Percentiles rank a stretch among this genome's conserved stretches.
These are phyloP conservation scores for Wickerhamomyces kurtzmanii DNA, from an alignment of 805 yeast genomes.

Conservation along the genomic window DNA sequence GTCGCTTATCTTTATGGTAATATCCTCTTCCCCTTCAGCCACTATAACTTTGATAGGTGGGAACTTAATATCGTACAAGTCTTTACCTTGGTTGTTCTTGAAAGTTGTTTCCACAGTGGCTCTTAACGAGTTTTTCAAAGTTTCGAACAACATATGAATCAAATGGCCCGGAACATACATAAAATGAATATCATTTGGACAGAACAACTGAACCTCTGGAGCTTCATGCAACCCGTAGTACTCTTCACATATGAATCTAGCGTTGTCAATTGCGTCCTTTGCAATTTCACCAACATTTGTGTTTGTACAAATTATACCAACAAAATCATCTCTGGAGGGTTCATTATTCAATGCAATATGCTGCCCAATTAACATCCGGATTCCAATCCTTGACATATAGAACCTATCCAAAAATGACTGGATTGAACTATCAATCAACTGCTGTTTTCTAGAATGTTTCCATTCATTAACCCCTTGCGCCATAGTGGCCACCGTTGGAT, in stretches of 20 bases:
- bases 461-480: slow-evolving; percentile 91
- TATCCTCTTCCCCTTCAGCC: slow-evolving; percentile 84
- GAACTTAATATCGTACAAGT: slow-evolving; percentile 54
- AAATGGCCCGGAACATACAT: slow-evolving; percentile 93
- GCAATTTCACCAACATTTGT: slow-evolving; percentile 80
- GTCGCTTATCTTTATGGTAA: slow-evolving; percentile 82
- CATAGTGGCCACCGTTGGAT: slow-evolving; percentile 86
- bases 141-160: slow-evolving; percentile 85
- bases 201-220: slow-evolving; percentile 71
- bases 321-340: slow-evolving; percentile 58
- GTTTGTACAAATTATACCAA: slow-evolving; percentile 80
- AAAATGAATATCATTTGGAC: slow-evolving; percentile 55
- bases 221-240: slow-evolving; percentile 83
- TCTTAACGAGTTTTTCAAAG: slow-evolving; percentile 74
- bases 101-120: slow-evolving; percentile 83
- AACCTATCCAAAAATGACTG: slow-evolving; percentile 79
- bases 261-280: slow-evolving; percentile 82
- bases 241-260: slow-evolving; percentile 84
- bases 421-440: slow-evolving; percentile 57
- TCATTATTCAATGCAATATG: slow-evolving; percentile 76
- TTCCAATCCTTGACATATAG: slow-evolving; percentile 86
- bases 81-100: slow-evolving; percentile 27
- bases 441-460: slow-evolving; percentile 43
- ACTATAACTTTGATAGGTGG: slow-evolving; percentile 84
- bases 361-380: slow-evolving; percentile 91